Conservation (phyloP, 805 yeast species). For the Lachancea dasiensis region DNA sequence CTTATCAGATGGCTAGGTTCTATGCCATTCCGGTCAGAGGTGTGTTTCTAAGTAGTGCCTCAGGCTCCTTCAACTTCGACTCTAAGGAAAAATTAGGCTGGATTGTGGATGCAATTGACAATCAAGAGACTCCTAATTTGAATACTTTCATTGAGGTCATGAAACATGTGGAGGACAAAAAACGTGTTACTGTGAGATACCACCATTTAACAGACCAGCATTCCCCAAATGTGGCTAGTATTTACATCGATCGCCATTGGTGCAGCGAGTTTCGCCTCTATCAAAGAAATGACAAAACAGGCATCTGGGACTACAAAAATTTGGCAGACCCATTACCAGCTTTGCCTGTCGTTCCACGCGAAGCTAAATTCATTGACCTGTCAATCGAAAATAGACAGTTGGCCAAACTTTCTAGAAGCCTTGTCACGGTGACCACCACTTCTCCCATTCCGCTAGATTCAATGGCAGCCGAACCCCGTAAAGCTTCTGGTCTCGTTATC, state of each 20-base stretch:
- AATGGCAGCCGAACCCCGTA: constrained; percentile 52
- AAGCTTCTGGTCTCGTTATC: constrained; percentile 71
- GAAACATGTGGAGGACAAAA: constrained; percentile 68
- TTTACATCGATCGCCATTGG: constrained; percentile 85
- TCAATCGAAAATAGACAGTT: constrained; percentile 52
- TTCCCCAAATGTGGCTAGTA: constrained; percentile 58
- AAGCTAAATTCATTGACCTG: constrained; percentile 64
- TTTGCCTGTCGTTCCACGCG: constrained; percentile 43
- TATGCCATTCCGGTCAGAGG: constrained; percentile 82
- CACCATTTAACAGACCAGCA: constrained; percentile 80
- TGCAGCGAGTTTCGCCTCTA: constrained; percentile 63
- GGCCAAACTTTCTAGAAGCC: constrained; percentile 53
- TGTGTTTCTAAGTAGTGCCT: constrained; percentile 70
- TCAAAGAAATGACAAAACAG: constrained; percentile 50
- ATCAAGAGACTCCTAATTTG: constrained; percentile 64
- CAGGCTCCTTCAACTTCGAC: constrained; percentile 66
- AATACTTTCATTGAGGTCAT: constrained; percentile 74
- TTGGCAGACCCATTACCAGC: constrained; percentile 56
- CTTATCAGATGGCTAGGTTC: constrained; percentile 83
- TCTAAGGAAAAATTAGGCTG: constrained; percentile 63
- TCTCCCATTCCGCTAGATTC: constrained; percentile 75
- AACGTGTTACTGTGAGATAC: constrained; percentile 56
- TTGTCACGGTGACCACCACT: constrained; percentile 62
- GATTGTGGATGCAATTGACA: constrained; percentile 74
- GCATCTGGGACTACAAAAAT: constrained; percentile 50